Evolutionary conservation across 345 rosid species (phyloP), one percentile per base, ranked within the genome.

Genomic region (Camelina sativa): DNA sequence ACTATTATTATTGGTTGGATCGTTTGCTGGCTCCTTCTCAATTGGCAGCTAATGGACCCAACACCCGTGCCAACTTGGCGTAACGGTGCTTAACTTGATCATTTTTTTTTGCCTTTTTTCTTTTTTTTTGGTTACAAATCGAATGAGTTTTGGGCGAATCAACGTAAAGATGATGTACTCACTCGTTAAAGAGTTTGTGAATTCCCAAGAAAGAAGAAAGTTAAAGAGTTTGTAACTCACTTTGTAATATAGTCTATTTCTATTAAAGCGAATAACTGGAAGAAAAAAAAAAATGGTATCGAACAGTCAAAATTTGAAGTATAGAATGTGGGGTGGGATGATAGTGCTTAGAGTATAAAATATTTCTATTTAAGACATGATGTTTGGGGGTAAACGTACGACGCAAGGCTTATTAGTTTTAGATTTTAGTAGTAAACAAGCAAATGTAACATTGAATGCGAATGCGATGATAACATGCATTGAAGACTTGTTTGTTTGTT

Each of bases 11-110:
- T 37, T 4, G 62, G 62, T 50, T 72, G 69, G 48, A 51, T 51
- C 20, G 53, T 47, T 47, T 35, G 73, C 59, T 66, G 78, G 59
- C 78, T 74, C 78, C 66, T 59, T 66, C 6, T 65, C 52, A 74
- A 8, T 65, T 67, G 65, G 23, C 65, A 38, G 41, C 34, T 37
- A 8, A 37, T 37, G 40, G 40, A 37, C 40, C 40, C 40, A 37
- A 35, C 40, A 37, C 40, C 40, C 40, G 11, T 37, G 40, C 41
- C 77, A 53, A 46, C 38, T 64, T 73, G 70, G 63, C 63, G 47
- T 73, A 30, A 54, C 64, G 71, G 71, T 64, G 47, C 11, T 60
- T 23, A 3, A 20, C 16, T 64, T 32, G n/a, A 25, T 47, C 6
- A 5, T 1, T 40, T 11, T 40, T 10, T 64, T 15, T 10, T 0